Conservation (phyloP, 2,329 filamentous ascomycete genomes). For the Xylariaceae sp. region DNA sequence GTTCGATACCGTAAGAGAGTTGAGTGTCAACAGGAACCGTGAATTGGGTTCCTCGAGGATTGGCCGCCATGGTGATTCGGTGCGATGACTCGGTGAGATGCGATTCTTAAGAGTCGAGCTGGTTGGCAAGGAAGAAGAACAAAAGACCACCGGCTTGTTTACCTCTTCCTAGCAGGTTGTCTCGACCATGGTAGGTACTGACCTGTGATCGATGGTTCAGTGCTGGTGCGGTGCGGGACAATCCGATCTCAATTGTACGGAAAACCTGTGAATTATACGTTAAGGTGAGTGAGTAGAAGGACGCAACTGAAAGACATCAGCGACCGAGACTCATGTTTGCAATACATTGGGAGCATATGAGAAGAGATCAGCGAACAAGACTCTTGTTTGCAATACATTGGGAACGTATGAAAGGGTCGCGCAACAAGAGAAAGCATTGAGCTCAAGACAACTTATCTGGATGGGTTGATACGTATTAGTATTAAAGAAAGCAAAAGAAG, state of each 20-base stretch:
- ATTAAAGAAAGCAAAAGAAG: slow-evolving; percentile 6
- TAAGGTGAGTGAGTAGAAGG: too few relatives aligned
- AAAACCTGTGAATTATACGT: too few relatives aligned
- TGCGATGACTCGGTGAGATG: not conserved
- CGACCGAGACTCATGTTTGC: not conserved
- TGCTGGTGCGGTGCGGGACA: too few relatives aligned
- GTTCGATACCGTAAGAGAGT: slow-evolving; percentile 30
- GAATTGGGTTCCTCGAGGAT: slow-evolving; percentile 3
- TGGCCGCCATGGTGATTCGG: slow-evolving; percentile 1
- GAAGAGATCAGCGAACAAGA: not conserved
- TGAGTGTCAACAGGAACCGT: slow-evolving; percentile 21
- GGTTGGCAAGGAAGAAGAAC: not conserved
- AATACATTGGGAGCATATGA: not conserved
- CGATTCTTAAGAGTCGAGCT: not conserved
- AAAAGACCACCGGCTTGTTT: slow-evolving; percentile 3
- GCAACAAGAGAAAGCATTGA: not conserved
- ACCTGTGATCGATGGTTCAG: too few relatives aligned
- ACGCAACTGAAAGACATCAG: not conserved
- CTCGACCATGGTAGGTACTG: not conserved
- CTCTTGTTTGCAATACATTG: not conserved
- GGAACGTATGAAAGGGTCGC: not conserved
- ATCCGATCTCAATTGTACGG: too few relatives aligned
- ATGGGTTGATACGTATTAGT: not conserved
- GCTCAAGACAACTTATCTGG: not conserved
- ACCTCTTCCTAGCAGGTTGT: too few relatives aligned